Evolutionary conservation across 2,329 filamentous ascomycete species (phyloP).

Genomic region (Arthrobotrys sphaeroides): DNA sequence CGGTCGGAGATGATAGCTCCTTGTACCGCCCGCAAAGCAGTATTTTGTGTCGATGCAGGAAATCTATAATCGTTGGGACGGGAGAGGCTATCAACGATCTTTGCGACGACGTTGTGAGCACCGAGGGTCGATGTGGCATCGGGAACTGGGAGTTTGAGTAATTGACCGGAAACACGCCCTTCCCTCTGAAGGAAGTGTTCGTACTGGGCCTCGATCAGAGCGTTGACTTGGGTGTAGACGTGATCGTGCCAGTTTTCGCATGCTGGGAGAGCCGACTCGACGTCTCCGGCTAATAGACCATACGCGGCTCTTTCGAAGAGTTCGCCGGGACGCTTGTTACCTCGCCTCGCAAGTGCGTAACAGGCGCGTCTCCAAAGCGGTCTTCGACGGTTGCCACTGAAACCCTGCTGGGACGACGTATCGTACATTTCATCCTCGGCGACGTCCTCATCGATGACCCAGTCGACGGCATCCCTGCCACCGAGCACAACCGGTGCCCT

Average conservation of each 20-base stretch:
- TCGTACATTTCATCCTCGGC: constrained; percentile 62
- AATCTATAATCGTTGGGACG: constrained; percentile 44
- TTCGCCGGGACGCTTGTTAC: constrained; percentile 71
- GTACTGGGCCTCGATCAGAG: constrained; percentile 81
- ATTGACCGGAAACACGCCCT: constrained; percentile 66
- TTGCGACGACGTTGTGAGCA: constrained; percentile 59
- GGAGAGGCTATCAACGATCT: constrained; percentile 66
- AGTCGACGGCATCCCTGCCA: constrained; percentile 70
- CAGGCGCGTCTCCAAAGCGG: constrained; percentile 80
- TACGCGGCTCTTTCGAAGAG: constrained; percentile 90
- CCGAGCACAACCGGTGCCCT: constrained; percentile 79
- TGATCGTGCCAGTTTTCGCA: constrained; percentile 85
- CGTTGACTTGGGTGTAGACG: constrained; percentile 87
- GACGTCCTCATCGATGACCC: constrained; percentile 63
- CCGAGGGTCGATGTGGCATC: constrained; percentile 69
- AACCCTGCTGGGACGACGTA: constrained; percentile 59
- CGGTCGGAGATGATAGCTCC: constrained; percentile 73
- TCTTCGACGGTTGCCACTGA: constrained; percentile 61
- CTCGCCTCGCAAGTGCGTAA: constrained; percentile 71
- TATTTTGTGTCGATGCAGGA: constrained; percentile 69
- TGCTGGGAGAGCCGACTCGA: constrained; percentile 73
- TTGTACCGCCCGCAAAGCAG: constrained; percentile 76
- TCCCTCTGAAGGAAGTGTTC: constrained; percentile 73
- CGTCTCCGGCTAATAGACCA: constrained; percentile 85
- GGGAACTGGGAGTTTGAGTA: constrained; percentile 71